These are phyloP conservation scores for Yamagishiella unicocca DNA, from an alignment of 139 green algal genomes.

Conservation along the genomic window DNA sequence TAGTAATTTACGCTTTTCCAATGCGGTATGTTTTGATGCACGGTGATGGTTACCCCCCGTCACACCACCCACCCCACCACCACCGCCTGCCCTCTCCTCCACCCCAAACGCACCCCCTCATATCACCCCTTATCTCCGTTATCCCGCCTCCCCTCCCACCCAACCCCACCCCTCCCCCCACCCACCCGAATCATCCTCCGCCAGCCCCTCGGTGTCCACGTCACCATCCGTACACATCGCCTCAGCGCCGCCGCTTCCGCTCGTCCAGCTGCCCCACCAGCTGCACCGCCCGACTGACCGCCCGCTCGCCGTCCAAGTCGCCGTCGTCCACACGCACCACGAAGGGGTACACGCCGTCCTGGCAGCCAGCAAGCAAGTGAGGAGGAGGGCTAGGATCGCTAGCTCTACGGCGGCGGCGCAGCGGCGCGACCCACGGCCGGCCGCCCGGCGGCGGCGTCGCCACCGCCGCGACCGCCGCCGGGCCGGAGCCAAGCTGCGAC, in stretches of 20 bases:
- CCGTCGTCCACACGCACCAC: constrained; percentile 33
- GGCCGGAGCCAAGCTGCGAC: not conserved
- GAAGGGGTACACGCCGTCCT: constrained; percentile 15
- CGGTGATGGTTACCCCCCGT: no score
- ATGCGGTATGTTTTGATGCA: no score
- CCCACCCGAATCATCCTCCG: constrained; percentile 39
- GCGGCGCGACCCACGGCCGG: not conserved
- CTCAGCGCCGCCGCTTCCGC: not conserved
- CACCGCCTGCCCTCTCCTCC: no score
- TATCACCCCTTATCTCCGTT: no score
- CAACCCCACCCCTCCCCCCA: no score
- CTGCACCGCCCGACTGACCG: constrained; percentile 10
- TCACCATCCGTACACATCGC: not conserved
- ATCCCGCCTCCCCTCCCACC: no score
- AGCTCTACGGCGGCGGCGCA: not conserved
- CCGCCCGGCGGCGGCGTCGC: not conserved
- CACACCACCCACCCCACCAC: no score
- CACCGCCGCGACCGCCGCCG: not conserved
- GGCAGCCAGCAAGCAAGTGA: constrained; percentile 32
- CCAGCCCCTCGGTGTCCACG: not conserved
- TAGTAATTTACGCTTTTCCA: no score
- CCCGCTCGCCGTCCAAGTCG: not conserved
- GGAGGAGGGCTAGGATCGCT: not conserved
- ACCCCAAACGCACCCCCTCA: no score
- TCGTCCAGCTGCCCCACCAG: constrained; percentile 20